Conservation (phyloP, 2,329 filamentous ascomycete genomes). For the Didymella exigua region DNA sequence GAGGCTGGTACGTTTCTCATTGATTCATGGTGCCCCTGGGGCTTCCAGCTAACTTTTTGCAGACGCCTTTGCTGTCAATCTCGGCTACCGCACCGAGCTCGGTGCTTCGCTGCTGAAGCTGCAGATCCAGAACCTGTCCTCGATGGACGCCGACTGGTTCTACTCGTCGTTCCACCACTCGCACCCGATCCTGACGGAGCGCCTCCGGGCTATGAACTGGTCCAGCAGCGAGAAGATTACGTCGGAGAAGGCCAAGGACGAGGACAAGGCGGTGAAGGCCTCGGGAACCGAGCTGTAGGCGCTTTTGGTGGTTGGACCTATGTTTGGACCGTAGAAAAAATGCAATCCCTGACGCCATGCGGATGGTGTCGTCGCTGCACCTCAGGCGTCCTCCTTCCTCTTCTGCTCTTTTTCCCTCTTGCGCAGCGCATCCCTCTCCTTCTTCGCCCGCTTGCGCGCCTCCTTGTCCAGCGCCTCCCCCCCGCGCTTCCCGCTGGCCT, state of each 20-base stretch:
- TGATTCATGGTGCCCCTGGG: not conserved
- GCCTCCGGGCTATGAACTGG: slow-evolving; percentile 90
- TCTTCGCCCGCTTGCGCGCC: slow-evolving; percentile 62
- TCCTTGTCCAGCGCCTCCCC: slow-evolving; percentile 54
- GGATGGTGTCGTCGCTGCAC: slow-evolving; percentile 6
- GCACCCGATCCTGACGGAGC: slow-evolving; percentile 93
- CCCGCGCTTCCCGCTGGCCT: slow-evolving; percentile 39
- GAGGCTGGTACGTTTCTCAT: slow-evolving; percentile 69
- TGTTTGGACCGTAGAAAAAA: not conserved
- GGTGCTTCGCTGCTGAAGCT: slow-evolving; percentile 92
- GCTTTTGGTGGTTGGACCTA: not conserved
- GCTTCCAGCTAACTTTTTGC: slow-evolving; percentile 5
- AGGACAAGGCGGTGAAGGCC: slow-evolving; percentile 64
- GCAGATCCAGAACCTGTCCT: slow-evolving; percentile 96
- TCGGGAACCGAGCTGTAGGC: slow-evolving; percentile 75
- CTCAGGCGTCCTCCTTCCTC: slow-evolving; percentile 22
- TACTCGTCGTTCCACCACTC: slow-evolving; percentile 99
- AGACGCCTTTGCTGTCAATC: slow-evolving; percentile 82
- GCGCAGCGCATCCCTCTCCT: slow-evolving; percentile 56
- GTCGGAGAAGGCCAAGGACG: not conserved
- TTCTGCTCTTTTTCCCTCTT: slow-evolving; percentile 45
- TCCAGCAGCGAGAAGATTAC: slow-evolving; percentile 66
- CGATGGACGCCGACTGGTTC: slow-evolving; percentile 98
- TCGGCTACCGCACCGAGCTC: slow-evolving; percentile 84
- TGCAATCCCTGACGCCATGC: slow-evolving; percentile 11